phyloP scores from a whole-genome alignment of 139 green algal species.

The Microglena sp. region DNA sequence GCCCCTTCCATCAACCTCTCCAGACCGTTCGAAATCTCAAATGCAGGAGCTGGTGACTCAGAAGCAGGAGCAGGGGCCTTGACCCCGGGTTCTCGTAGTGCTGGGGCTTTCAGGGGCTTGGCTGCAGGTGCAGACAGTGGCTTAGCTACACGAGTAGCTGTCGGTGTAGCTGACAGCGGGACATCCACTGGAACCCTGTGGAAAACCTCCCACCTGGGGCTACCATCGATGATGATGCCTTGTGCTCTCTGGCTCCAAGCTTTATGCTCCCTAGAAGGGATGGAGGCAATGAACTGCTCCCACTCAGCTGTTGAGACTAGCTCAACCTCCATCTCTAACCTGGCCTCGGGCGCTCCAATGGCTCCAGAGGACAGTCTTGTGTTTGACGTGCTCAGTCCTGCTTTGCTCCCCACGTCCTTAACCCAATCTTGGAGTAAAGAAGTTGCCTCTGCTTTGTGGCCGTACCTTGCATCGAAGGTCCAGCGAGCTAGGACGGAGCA shows the following conservation, averaged over 20 bases:
- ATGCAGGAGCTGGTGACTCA: no score
- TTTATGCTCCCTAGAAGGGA: slow-evolving; percentile 14
- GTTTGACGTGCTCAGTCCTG: slow-evolving; percentile 47
- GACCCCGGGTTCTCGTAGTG: no score
- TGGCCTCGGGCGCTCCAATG: slow-evolving; percentile 48
- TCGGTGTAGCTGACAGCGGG: background rate
- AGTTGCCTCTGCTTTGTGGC: slow-evolving; percentile 53
- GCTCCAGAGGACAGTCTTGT: slow-evolving; percentile 40
- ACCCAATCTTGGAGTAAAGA: slow-evolving; percentile 68
- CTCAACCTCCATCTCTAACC: slow-evolving; percentile 43
- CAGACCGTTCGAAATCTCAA: no score
- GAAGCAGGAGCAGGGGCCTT: no score
- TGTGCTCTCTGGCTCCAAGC: slow-evolving; percentile 45
- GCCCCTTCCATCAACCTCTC: no score
- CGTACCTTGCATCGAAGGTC: slow-evolving; percentile 28
- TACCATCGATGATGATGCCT: slow-evolving; percentile 45
- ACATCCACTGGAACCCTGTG: slow-evolving; percentile 1
- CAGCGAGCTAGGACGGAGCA: background rate
- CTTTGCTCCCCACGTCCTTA: slow-evolving; percentile 32
- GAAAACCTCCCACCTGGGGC: slow-evolving; percentile 48
- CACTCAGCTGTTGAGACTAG: slow-evolving; percentile 28
- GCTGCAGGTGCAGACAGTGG: no score
- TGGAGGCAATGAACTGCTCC: slow-evolving; percentile 50
- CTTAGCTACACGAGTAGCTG: no score
- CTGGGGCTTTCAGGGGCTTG: no score